Percentiles rank a stretch among this genome's conserved stretches.
Evolutionary conservation across 2,329 filamentous ascomycete genomes (phyloP).

Genomic region (Neofusicoccum sp.): DNA sequence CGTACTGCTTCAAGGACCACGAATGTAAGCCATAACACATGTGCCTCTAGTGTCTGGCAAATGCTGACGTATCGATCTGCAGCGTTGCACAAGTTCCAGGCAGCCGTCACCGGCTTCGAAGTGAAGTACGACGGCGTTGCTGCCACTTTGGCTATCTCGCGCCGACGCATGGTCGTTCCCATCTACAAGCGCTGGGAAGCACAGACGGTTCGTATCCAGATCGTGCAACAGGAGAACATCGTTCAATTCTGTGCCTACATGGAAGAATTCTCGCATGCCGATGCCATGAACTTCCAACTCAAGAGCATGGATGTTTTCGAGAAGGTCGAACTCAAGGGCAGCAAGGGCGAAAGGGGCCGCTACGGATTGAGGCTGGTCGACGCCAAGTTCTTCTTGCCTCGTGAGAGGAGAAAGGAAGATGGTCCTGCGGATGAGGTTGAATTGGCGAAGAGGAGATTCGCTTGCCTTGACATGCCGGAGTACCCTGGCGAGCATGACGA

Average conservation of each 20-base stretch:
- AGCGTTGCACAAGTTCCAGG: slow-evolving; percentile 77
- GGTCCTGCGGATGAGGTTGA: slow-evolving; percentile 51
- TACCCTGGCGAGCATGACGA: slow-evolving; percentile 93
- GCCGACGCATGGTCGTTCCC: slow-evolving; percentile 84
- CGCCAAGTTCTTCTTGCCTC: slow-evolving; percentile 85
- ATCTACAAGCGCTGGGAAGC: slow-evolving; percentile 96
- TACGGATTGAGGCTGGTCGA: slow-evolving; percentile 73
- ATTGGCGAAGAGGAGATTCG: slow-evolving; percentile 68
- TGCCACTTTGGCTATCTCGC: slow-evolving; percentile 75
- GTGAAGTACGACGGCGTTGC: slow-evolving; percentile 63
- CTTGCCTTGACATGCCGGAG: slow-evolving; percentile 84
- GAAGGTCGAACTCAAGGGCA: slow-evolving; percentile 45
- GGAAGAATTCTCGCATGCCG: slow-evolving; percentile 81
- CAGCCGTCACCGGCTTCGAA: slow-evolving; percentile 75
- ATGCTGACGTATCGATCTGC: background rate
- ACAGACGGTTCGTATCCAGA: slow-evolving; percentile 74
- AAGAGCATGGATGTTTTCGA: slow-evolving; percentile 86
- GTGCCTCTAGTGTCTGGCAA: background rate
- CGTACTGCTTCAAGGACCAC: slow-evolving; percentile 54
- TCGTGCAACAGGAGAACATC: slow-evolving; percentile 75
- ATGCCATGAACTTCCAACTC: slow-evolving; percentile 85
- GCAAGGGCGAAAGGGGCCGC: slow-evolving; percentile 32
- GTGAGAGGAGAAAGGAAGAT: slow-evolving; percentile 54
- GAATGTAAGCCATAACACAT: slow-evolving; percentile 20
- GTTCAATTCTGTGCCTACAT: slow-evolving; percentile 85